A percentile compares a stretch with the other conserved stretches of the same genome.
Evolutionary conservation across 1,284 basidiomycete species (phyloP).

Genomic region (Tremellales sp.): DNA sequence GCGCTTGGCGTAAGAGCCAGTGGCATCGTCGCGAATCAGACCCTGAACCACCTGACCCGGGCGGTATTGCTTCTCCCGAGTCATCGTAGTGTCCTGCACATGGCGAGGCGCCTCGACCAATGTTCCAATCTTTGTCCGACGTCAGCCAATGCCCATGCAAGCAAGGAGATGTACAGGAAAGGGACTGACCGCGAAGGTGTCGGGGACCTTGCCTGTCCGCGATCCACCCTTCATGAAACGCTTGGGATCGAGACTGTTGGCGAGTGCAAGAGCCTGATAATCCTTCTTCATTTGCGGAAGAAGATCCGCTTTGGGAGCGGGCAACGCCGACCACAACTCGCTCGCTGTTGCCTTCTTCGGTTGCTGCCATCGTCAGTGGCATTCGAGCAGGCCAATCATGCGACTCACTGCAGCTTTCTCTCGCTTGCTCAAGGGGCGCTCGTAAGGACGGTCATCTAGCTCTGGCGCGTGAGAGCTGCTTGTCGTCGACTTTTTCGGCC

Average conservation of each 20-base stretch:
- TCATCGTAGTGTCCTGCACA: constrained; percentile 66
- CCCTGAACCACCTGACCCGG: constrained; percentile 81
- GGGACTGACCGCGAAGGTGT: constrained; percentile 75
- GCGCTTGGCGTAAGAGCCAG: constrained; percentile 83
- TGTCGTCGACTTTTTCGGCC: neutral
- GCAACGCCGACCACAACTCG: constrained; percentile 85
- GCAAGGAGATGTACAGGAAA: constrained; percentile 3
- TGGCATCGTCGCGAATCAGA: constrained; percentile 79
- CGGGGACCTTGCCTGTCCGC: constrained; percentile 68
- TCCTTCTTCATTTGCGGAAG: constrained; percentile 81
- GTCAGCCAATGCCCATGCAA: neutral
- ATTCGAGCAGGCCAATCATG: constrained; percentile 53
- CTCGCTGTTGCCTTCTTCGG: constrained; percentile 72
- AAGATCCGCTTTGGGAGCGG: constrained; percentile 73
- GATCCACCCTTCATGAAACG: constrained; percentile 87
- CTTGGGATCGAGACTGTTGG: constrained; percentile 93
- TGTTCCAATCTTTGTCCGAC: constrained; percentile 68
- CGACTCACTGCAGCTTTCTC: constrained; percentile 40
- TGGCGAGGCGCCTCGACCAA: constrained; percentile 71
- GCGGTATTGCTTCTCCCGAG: constrained; percentile 77
- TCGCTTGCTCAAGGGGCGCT: constrained; percentile 32
- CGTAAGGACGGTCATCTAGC: constrained; percentile 53
- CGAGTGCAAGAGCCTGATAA: constrained; percentile 84
- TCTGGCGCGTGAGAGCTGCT: constrained; percentile 17
- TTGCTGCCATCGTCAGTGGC: constrained; percentile 52